These are phyloP conservation scores for Marasmius fiardii DNA, from an alignment of 1,284 basidiomycete species.

Conservation along the genomic window DNA sequence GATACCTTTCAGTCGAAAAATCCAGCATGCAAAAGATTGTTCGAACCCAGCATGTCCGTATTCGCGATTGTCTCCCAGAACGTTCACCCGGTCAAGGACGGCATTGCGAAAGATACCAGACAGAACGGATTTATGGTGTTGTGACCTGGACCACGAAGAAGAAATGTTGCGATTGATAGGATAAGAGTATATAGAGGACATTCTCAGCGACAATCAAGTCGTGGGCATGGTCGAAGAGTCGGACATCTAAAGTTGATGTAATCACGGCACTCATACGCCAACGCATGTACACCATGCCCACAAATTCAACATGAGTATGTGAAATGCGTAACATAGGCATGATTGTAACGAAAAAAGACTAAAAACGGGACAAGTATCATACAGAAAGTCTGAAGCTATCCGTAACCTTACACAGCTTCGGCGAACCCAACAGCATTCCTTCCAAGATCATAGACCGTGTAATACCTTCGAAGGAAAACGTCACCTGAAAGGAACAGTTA, in stretches of 20 bases:
- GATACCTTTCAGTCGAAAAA: constrained; percentile 4
- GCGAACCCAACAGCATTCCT: constrained; percentile 89
- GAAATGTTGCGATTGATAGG: background rate
- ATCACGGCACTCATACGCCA: no score
- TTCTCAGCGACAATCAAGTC: background rate
- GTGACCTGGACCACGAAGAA: background rate
- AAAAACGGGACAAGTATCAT: background rate
- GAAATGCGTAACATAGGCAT: no score
- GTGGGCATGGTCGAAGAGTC: no score
- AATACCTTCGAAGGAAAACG: constrained; percentile 87
- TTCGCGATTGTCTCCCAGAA: constrained; percentile 50
- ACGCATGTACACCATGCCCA: no score
- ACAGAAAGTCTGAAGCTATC: background rate
- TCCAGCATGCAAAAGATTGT: constrained; percentile 5
- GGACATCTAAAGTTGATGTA: no score
- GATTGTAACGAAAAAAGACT: background rate
- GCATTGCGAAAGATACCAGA: background rate
- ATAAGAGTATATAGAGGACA: background rate
- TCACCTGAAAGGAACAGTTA: constrained; percentile 48
- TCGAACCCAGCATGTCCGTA: constrained; percentile 66
- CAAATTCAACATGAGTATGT: no score
- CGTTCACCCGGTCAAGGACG: constrained; percentile 20
- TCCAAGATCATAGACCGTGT: constrained; percentile 92
- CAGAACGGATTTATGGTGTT: constrained; percentile 1
- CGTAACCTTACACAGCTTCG: constrained; percentile 17